phyloP scores from a whole-genome alignment of 2,329 filamentous ascomycete species.

The Immersiporthe knoxdaviesiana region DNA sequence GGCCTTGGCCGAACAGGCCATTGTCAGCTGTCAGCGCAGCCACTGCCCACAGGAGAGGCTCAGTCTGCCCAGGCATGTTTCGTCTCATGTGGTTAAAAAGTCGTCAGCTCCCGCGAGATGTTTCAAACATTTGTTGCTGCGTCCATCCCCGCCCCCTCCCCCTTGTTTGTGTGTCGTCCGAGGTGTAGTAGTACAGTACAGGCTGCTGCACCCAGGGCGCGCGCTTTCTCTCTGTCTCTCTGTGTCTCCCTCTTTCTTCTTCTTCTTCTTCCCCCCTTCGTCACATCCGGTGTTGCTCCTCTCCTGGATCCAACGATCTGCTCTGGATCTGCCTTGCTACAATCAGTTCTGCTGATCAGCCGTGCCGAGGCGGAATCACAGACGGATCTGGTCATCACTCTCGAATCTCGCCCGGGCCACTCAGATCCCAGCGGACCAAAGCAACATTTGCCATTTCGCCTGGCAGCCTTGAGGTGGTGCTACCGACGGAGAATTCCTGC shows the following conservation, averaged over 20 bases:
- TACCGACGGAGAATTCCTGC: slow-evolving; percentile 19
- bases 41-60: slow-evolving; percentile 11
- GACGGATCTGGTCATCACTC: not conserved
- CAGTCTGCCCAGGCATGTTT: slow-evolving; percentile 20
- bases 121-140: slow-evolving; percentile 24
- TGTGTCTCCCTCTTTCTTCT: too few species aligned
- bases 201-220: not conserved
- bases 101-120: slow-evolving; percentile 22
- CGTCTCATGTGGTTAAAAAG: slow-evolving; percentile 25
- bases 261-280: too few species aligned
- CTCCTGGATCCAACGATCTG: slow-evolving; percentile 6
- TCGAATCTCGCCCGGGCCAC: not conserved
- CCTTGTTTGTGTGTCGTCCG: slow-evolving; percentile 3
- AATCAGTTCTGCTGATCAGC: not conserved
- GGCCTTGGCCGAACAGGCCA: slow-evolving; percentile 13
- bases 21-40: slow-evolving; percentile 25
- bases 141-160: slow-evolving; percentile 14
- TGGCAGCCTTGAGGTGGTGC: not conserved
- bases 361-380: not conserved
- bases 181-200: not conserved
- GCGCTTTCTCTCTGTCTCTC: not conserved
- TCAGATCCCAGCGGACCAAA: not conserved
- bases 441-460: not conserved
- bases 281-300: not conserved
- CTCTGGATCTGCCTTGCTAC: slow-evolving; percentile 9